Base-by-base conservation (phyloP, 495 filamentous ascomycete species). In the Penicillium macrosclerotiorum region DNA sequence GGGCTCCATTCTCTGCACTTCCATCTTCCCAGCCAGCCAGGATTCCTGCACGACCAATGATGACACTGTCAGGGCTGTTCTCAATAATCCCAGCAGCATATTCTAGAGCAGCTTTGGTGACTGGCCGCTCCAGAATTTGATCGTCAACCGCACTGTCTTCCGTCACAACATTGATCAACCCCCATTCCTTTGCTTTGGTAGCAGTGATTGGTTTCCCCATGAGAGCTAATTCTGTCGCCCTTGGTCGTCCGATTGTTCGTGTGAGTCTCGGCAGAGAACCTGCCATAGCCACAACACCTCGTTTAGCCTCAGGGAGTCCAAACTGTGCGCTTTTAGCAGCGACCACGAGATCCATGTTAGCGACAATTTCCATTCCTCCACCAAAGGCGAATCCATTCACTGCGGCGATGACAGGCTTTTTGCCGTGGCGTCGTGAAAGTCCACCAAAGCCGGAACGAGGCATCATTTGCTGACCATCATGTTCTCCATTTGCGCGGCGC, bases 171-270 rank as follows among this genome's bases (percentile, higher is more conserved):
- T 86, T 84, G 8, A 83, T 75, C 24, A 89, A 42, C 0, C 84
- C 85, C 85, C 84, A 88, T 16, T 58, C 63, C 55, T 55, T 60
- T 37, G 79, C 84, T 66, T 80, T 75, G 23, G 44, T 37, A 5
- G 81, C 83, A 8, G 37, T 51, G 25, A 86, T 58, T 27, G 52
- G 68, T 43, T 76, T 63, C 11, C 85, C 85, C 5, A 75, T 79
- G 13, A 88, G 60, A 13, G 75, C 83, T 57, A 88, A 67, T 67
- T 88, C 85, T 60, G 76, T 77, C 2, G 85, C 83, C 22, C 84
- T 67, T 61, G 81, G 82, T 30, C 71, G 54, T 3, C 85, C 84
- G 26, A 86, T 63, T 1, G 69, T 80, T n/a, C 78, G 59, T 12
- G 80, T 62, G 8, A 90, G 55, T 20, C 87, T 71, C 1, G 85